These are phyloP conservation scores for Nitzschia palea DNA, from an alignment of 108 stramenopile genomes.

Conservation along the genomic window DNA sequence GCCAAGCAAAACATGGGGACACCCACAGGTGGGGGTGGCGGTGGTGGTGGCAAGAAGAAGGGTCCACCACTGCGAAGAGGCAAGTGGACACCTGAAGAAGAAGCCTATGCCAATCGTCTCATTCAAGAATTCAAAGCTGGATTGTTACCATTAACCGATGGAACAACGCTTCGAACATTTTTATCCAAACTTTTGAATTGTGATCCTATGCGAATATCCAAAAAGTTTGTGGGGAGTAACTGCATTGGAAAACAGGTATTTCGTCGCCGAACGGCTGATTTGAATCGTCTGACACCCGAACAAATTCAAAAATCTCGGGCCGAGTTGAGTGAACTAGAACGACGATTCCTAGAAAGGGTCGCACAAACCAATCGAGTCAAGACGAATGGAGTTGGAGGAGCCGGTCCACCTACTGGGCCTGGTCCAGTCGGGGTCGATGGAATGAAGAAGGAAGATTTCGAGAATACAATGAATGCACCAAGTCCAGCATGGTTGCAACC, in stretches of 20 bases:
- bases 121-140: constrained; percentile 96
- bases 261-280: constrained; percentile 81
- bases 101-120: constrained; percentile 90
- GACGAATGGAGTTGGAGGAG: constrained; percentile 37
- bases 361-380: constrained; percentile 94
- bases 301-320: constrained; percentile 81
- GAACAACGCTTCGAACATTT: constrained; percentile 94
- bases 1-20: constrained; percentile 7
- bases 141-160: constrained; percentile 89
- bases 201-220: constrained; percentile 99
- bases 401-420: constrained; percentile 1
- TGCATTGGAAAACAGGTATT: constrained; percentile 98
- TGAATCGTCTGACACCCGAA: constrained; percentile 85
- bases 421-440: background rate
- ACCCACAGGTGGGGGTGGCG: constrained; percentile 10
- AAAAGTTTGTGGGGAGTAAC: constrained; percentile 96
- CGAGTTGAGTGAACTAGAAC: constrained; percentile 88
- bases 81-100: constrained; percentile 97
- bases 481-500: constrained; percentile 60
- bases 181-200: constrained; percentile 94
- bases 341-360: constrained; percentile 90
- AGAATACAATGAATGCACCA: background rate
- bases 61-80: constrained; percentile 27
- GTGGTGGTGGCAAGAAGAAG: constrained; percentile 34
- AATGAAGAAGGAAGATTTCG: constrained; percentile 6